Conservation (phyloP, 31 red algal genomes). For the Odonthalia washingtoniensis region DNA sequence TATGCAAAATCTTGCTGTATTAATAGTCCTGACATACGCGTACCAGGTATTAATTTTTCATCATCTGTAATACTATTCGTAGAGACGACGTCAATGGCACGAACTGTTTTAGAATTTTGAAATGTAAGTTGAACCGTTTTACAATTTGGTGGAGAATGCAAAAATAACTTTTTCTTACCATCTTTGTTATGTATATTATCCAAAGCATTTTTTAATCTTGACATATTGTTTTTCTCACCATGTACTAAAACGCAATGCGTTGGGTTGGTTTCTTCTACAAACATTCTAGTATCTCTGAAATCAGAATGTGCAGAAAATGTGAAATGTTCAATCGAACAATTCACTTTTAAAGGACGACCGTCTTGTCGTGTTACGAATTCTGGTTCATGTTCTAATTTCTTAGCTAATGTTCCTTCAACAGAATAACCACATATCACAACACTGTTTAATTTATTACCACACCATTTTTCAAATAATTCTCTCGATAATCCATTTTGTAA, state of each 20-base stretch:
- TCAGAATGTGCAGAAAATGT: conserved; percentile 99
- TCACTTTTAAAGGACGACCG: conserved; percentile 86
- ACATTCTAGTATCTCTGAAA: conserved; percentile 95
- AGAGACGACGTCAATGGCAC: conserved; percentile 91
- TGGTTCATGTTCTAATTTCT: conserved; percentile 94
- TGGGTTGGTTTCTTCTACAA: conserved; percentile 87
- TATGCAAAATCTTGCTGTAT: conserved; percentile 96
- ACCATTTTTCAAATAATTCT: conserved; percentile 98
- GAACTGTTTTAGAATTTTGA: conserved; percentile 81
- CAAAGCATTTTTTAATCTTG: conserved; percentile 83
- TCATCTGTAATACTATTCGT: conserved; percentile 35
- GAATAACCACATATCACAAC: conserved; percentile 96
- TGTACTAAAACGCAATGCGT: conserved; percentile 96
- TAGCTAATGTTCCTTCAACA: conserved; percentile 98
- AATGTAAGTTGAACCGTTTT: conserved; percentile 86
- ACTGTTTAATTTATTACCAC: conserved; percentile 93
- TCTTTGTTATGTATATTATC: conserved; percentile 90
- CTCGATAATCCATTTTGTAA: conserved; percentile 94
- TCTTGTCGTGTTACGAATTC: conserved; percentile 90
- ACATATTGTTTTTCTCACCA: conserved; percentile 97
- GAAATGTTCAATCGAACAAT: conserved; percentile 95
- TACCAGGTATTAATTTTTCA: conserved; percentile 73
- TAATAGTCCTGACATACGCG: conserved; percentile 87
- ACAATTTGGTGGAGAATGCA: conserved; percentile 93
- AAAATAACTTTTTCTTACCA: conserved; percentile 65